Conservation (phyloP, 169 alveolate genomes). For the Perkinsus marinus region DNA sequence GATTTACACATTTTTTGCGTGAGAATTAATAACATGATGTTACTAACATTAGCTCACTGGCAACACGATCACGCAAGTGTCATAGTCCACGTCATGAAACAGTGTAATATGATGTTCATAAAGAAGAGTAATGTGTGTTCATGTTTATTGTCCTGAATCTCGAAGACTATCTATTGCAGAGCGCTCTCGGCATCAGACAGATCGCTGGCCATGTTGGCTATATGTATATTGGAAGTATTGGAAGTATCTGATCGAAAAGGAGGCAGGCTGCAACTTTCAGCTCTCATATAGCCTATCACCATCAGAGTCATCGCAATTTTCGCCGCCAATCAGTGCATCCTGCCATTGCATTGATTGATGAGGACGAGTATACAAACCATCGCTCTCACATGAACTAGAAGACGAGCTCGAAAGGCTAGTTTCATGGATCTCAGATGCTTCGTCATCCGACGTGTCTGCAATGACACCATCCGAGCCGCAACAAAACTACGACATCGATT, state of each 20-base stretch:
- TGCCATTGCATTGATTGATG: background rate
- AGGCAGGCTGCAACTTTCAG: background rate
- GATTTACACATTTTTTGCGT: no score
- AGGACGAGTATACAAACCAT: background rate
- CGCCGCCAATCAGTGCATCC: background rate
- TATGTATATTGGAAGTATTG: no score
- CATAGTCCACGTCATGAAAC: no score
- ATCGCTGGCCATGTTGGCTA: no score
- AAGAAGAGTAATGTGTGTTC: no score
- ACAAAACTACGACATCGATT: background rate
- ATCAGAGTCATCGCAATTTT: background rate
- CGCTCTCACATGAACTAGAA: background rate
- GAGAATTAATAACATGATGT: background rate
- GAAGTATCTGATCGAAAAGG: no score
- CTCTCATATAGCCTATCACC: no score
- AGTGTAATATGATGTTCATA: no score
- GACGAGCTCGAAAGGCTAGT: background rate
- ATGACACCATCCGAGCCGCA: background rate
- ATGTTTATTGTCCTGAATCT: no score
- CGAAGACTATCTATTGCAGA: no score
- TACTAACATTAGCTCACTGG: background rate
- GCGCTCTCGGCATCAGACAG: no score
- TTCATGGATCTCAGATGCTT: background rate
- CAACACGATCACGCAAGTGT: background rate
- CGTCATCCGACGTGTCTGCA: background rate